These are phyloP conservation scores for Andrographis paniculata DNA, from an alignment of 305 asterid species.

Conservation along the genomic window DNA sequence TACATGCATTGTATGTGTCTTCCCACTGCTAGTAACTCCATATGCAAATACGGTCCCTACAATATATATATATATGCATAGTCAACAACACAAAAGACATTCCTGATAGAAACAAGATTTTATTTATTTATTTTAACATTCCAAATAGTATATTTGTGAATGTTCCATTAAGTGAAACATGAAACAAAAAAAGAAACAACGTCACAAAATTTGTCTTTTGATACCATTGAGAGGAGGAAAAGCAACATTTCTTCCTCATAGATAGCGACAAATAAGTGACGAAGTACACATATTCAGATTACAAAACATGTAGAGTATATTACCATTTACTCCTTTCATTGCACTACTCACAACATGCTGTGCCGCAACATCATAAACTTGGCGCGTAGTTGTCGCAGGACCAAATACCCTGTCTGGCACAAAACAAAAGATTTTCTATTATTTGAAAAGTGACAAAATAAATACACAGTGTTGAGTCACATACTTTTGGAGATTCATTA, in stretches of 20 bases:
- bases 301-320: constrained; percentile 6
- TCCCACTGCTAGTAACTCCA: constrained; percentile 48
- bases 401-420: constrained; percentile 90
- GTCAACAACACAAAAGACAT: constrained; percentile 4
- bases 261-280: too few species aligned
- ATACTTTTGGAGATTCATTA: background rate
- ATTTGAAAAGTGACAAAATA: background rate
- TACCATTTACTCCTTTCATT: constrained; percentile 96
- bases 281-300: too few species aligned
- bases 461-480: too few species aligned
- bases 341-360: constrained; percentile 87
- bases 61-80: constrained; percentile 1
- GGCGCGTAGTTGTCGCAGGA: constrained; percentile 96
- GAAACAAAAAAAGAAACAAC: too few species aligned
- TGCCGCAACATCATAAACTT: constrained; percentile 89
- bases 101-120: too few species aligned
- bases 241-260: constrained; percentile 1
- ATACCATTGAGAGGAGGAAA: background rate
- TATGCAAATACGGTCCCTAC: constrained; percentile 12
- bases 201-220: background rate
- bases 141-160: too few species aligned
- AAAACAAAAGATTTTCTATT: constrained; percentile 9
- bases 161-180: too few species aligned
- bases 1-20: constrained; percentile 77
- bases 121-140: too few species aligned